Evolutionary conservation across 2,329 filamentous ascomycete species (phyloP), one percentile per base, ranked within the genome.

Genomic region (Fusarium keratoplasticum): DNA sequence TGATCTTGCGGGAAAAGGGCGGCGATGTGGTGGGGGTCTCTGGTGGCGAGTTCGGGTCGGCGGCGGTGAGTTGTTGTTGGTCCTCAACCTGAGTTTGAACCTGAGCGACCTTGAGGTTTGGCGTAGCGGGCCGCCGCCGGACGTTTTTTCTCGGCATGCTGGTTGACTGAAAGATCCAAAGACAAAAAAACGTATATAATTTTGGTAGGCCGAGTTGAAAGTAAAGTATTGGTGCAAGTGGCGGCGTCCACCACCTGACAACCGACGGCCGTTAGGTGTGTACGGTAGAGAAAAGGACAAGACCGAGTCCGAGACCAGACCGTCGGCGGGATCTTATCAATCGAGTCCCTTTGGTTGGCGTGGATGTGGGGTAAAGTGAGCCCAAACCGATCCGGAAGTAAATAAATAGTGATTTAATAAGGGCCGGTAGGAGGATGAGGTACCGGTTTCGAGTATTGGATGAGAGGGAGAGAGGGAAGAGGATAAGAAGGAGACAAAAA

Each of bases 11-110:
- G 60, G 78, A 74, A 68, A 81, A 77, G 33, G 79, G 77, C 65
- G 83, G 82, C 64, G 82, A 81, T 38, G 82, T 80, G 44, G 84
- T 86, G 61, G 86, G 86, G 44, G 86, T 87, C 59, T 85, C 84
- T 44, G 86, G 86, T 71, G 86, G 86, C 76, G 86, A 87, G 65
- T 85, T 84, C 62, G 84, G 86, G 66, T 83, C 82, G 73, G 80
- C 78, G 78, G 79, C 76, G 75, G 76, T 76, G 65, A 71, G 71
- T 62, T 77, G 75, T 38, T 81, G 80, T 66, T 78, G 67, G 61
- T 55, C 36, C 44, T 74, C 68, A 38, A 59, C 61, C 60, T 74
- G 71, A 61, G 72, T 25, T 59, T 66, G 71, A 44, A 61, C 35
- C 35, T 69, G 71, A 66, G 72, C 76, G 65, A 81, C 73, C 71